Conservation (phyloP, 495 filamentous ascomycete species). For the Neurospora pannonica region DNA sequence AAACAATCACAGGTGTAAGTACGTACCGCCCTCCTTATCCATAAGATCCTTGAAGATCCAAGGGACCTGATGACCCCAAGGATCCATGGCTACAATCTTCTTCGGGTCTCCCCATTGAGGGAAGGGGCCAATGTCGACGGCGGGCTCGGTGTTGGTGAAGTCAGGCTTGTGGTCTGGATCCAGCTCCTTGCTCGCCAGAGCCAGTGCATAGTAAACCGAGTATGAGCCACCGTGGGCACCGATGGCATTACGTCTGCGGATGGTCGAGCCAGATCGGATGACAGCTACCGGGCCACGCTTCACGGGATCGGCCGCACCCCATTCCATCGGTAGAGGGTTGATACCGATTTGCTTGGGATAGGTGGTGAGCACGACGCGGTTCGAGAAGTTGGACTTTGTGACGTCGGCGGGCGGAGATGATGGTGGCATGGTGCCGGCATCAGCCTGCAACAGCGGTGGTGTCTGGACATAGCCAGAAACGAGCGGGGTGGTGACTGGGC, state of each 20-base stretch:
- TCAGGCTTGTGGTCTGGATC: slow-evolving; percentile 75
- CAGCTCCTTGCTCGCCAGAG: slow-evolving; percentile 83
- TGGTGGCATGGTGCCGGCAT: slow-evolving; percentile 23
- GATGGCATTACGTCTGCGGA: slow-evolving; percentile 75
- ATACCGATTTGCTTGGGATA: slow-evolving; percentile 93
- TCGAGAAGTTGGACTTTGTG: slow-evolving; percentile 21
- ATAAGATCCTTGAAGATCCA: slow-evolving; percentile 67
- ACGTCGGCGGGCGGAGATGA: slow-evolving; percentile 8
- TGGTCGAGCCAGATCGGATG: slow-evolving; percentile 61
- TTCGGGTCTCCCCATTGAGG: slow-evolving; percentile 82
- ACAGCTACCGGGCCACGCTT: slow-evolving; percentile 85
- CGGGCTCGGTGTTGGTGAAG: slow-evolving; percentile 90
- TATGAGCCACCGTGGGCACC: slow-evolving; percentile 95
- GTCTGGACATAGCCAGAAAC: slow-evolving; percentile 12
- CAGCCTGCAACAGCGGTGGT: slow-evolving; percentile 18
- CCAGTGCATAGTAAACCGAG: slow-evolving; percentile 90
- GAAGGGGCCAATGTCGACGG: slow-evolving; percentile 77
- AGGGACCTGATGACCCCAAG: slow-evolving; percentile 79
- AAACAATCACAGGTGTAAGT: neutral
- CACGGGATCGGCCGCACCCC: slow-evolving; percentile 70
- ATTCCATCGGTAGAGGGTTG: slow-evolving; percentile 78
- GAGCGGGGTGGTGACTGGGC: slow-evolving; percentile 13
- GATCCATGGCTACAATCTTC: slow-evolving; percentile 98
- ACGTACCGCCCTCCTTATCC: slow-evolving; percentile 48
- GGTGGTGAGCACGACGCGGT: slow-evolving; percentile 53